A percentile compares a stretch with the other conserved stretches of the same genome.
Conservation (phyloP, 2,329 filamentous ascomycete species). For the Fusarium miscanthi region DNA sequence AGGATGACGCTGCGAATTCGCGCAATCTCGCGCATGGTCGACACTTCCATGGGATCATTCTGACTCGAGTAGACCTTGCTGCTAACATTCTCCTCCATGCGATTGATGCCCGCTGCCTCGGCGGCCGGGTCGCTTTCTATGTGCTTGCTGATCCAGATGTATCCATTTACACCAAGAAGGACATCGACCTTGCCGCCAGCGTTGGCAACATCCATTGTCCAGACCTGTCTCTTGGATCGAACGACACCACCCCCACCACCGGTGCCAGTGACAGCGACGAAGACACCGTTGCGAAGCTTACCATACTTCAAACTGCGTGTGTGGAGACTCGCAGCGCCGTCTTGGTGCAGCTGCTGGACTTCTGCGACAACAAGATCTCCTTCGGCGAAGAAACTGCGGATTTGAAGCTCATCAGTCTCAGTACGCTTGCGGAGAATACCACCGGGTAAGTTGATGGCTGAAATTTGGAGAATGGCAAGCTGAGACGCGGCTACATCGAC, state of each 20-base stretch:
- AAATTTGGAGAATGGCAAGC: conserved; percentile 85
- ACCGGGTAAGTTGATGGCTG: conserved; percentile 92
- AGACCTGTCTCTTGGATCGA: conserved; percentile 84
- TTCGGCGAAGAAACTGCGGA: conserved; percentile 96
- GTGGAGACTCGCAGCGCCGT: conserved; percentile 88
- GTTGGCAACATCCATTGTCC: conserved; percentile 74
- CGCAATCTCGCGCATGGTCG: conserved; percentile 88
- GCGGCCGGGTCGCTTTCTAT: conserved; percentile 67
- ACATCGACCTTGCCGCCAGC: conserved; percentile 80
- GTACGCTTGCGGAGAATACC: conserved; percentile 92
- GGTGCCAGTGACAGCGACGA: conserved; percentile 82
- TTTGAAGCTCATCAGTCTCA: conserved; percentile 96
- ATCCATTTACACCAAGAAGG: conserved; percentile 93
- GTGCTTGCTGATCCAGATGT: conserved; percentile 94
- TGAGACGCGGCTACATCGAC: conserved; percentile 92
- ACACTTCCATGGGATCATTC: conserved; percentile 83
- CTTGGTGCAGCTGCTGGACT: conserved; percentile 87
- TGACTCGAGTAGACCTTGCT: conserved; percentile 92
- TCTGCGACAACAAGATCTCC: conserved; percentile 94
- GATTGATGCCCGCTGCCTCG: conserved; percentile 74
- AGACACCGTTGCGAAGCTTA: conserved; percentile 93
- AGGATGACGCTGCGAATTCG: conserved; percentile 83
- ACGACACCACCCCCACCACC: conserved; percentile 91
- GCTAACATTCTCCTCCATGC: conserved; percentile 87
- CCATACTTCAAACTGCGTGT: conserved; percentile 93